Conservation (phyloP, 2,329 filamentous ascomycete genomes). For the Elsinoe arachidis region DNA sequence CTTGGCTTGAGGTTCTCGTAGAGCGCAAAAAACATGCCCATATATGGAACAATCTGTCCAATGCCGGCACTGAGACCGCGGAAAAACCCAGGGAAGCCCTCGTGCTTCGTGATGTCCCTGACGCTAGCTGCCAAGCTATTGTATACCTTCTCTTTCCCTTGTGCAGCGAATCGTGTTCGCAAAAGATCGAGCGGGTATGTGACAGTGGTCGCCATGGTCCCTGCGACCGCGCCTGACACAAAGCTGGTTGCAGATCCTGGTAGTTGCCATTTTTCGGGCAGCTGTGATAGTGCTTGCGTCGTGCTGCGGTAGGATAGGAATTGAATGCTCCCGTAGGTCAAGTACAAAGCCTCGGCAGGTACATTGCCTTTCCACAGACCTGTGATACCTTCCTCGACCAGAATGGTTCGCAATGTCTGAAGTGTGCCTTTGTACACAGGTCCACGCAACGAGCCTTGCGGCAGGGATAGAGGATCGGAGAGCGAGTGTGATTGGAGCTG, state of each 20-base stretch:
- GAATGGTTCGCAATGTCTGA: constrained; percentile 59
- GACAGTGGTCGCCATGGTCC: constrained; percentile 67
- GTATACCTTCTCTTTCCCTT: constrained; percentile 77
- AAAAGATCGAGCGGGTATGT: constrained; percentile 94
- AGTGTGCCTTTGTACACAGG: constrained; percentile 65
- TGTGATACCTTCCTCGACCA: constrained; percentile 71
- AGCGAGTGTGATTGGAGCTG: constrained; percentile 85
- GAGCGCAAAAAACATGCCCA: constrained; percentile 89
- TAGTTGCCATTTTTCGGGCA: constrained; percentile 40
- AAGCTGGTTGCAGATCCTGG: constrained; percentile 69
- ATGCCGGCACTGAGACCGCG: constrained; percentile 74
- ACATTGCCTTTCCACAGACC: constrained; percentile 97
- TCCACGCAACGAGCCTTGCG: constrained; percentile 29
- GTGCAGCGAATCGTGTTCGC: constrained; percentile 91
- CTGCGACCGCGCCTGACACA: constrained; percentile 71
- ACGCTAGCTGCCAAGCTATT: constrained; percentile 59
- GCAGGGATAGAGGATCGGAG: constrained; percentile 59
- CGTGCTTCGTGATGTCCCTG: constrained; percentile 61
- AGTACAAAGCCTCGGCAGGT: constrained; percentile 87
- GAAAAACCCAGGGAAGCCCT: constrained; percentile 77
- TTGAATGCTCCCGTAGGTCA: constrained; percentile 81
- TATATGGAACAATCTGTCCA: constrained; percentile 85
- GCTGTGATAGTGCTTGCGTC: constrained; percentile 55
- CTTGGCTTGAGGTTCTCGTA: constrained; percentile 64
- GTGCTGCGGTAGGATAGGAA: constrained; percentile 79